Base-by-base conservation (phyloP, 257 asterid genomes). In the Gentiana straminea region DNA sequence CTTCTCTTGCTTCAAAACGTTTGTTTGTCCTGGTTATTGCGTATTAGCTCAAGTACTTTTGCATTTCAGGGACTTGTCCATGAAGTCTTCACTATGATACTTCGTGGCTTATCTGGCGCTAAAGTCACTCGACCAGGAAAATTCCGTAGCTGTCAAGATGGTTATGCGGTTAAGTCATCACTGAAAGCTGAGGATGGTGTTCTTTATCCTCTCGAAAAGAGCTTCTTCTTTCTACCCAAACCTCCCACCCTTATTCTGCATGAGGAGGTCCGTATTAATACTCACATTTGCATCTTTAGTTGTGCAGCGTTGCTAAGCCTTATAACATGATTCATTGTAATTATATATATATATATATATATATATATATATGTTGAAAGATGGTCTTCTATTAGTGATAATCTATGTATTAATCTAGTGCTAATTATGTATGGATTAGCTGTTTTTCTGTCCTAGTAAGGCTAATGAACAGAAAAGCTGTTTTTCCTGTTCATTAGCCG, bases 121-220 rank as follows among this genome's bases (percentile, higher is more conserved):
- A 88, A 83, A 80, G 77, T 88, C 67, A 92, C 99, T 39, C 82
- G 80, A 76, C 95, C 99, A 41, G 99, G 99, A 61, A 78, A 73
- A 63, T 92, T 92, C 65, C 94, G 95, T 35, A 88, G 97, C 75
- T 65, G 75, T 71, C 93, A 70, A 55, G 83, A 81, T 54, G 99
- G 99, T 56, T 88, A 83, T 74, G 95, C 95, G 61, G 97, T 92
- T 65, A 92, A 88, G 73, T 92, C 99, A 54, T 92, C 99, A 12
- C 77, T 92, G 67, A 92, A 92, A 82, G 99, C 99, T 74, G 99
- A 92, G 82, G 99, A 92, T 69, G 99, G 99, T 63, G 79, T 83
- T 74, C 95, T 92, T 66, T 92, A 92, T 82, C 95, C 97, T 50
- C 95, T 92, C 49, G 99, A 92, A 59, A 92, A 92, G 82, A 79